Evolutionary conservation across 345 rosid species (phyloP).

Genomic region (Zanthoxylum bungeanum): DNA sequence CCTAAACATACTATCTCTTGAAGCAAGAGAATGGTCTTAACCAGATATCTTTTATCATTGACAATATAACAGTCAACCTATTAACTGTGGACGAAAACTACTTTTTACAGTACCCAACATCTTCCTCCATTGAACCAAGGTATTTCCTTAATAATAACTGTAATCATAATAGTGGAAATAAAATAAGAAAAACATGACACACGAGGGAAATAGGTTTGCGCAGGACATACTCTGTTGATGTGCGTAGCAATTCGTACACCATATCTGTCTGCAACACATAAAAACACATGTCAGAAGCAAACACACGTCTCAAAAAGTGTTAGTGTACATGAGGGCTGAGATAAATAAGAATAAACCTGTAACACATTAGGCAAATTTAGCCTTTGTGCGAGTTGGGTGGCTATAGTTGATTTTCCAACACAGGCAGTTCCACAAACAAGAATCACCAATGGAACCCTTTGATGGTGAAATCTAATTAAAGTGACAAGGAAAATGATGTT

Average conservation of each 20-base stretch:
- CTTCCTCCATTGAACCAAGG: neutral
- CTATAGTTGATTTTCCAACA: constrained; percentile 96
- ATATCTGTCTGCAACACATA: constrained; percentile 64
- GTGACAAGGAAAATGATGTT: constrained; percentile 12
- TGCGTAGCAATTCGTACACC: constrained; percentile 88
- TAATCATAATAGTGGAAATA: constrained; percentile 6
- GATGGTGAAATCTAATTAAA: constrained; percentile 85
- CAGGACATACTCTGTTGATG: constrained; percentile 75
- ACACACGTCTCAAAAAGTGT: constrained; percentile 1
- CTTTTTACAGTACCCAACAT: neutral
- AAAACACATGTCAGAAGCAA: constrained; percentile 15
- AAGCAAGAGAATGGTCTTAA: neutral
- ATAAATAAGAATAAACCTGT: constrained; percentile 46
- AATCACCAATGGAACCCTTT: constrained; percentile 93
- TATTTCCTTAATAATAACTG: neutral
- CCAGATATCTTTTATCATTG: neutral
- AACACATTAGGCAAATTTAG: constrained; percentile 96
- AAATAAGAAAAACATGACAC: neutral
- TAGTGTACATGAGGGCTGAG: neutral
- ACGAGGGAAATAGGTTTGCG: neutral
- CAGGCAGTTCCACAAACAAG: constrained; percentile 99
- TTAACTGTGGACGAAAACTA: neutral
- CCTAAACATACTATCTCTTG: neutral
- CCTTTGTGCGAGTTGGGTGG: constrained; percentile 98
- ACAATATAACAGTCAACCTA: neutral